These are phyloP conservation scores for Elongisporangium undulatum DNA, from an alignment of 352 stramenopile species.

Conservation along the genomic window DNA sequence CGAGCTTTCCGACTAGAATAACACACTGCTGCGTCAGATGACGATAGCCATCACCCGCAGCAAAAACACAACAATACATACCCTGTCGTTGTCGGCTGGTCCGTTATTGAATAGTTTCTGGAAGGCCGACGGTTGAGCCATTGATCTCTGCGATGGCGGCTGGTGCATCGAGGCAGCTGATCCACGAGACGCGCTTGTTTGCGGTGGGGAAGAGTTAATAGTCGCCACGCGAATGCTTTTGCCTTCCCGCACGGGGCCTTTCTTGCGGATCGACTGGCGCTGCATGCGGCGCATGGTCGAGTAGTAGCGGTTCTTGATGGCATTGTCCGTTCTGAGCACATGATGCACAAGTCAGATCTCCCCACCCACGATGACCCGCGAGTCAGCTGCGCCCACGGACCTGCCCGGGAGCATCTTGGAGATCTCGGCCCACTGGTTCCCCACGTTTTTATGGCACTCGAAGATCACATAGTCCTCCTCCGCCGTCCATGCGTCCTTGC, in stretches of 20 bases:
- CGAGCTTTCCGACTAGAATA: constrained; percentile 18
- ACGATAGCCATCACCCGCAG: neutral
- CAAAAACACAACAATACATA: constrained; percentile 19
- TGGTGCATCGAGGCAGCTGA: constrained; percentile 16
- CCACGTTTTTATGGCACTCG: constrained; percentile 88
- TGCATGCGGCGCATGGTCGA: constrained; percentile 90
- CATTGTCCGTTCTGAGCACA: constrained; percentile 74
- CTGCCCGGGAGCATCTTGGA: constrained; percentile 87
- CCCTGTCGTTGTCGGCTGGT: constrained; percentile 22
- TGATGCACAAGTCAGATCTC: neutral
- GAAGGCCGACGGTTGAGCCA: constrained; percentile 39
- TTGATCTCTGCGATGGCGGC: constrained; percentile 23
- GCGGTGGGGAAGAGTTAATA: constrained; percentile 36
- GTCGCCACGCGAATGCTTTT: constrained; percentile 78
- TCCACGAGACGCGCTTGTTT: constrained; percentile 6
- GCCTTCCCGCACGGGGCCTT: constrained; percentile 71
- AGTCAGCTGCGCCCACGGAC: constrained; percentile 12
- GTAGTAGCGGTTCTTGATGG: constrained; percentile 92
- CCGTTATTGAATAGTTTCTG: constrained; percentile 52
- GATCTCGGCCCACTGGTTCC: constrained; percentile 92
- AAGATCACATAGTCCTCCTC: constrained; percentile 91
- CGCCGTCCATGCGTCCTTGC: constrained; percentile 86
- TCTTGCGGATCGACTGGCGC: constrained; percentile 84
- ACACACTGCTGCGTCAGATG: neutral
- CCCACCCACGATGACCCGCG: neutral